Evolutionary conservation across 1,284 basidiomycete genomes (phyloP).

Genomic region (Melanopsichium pennsylvanicum): DNA sequence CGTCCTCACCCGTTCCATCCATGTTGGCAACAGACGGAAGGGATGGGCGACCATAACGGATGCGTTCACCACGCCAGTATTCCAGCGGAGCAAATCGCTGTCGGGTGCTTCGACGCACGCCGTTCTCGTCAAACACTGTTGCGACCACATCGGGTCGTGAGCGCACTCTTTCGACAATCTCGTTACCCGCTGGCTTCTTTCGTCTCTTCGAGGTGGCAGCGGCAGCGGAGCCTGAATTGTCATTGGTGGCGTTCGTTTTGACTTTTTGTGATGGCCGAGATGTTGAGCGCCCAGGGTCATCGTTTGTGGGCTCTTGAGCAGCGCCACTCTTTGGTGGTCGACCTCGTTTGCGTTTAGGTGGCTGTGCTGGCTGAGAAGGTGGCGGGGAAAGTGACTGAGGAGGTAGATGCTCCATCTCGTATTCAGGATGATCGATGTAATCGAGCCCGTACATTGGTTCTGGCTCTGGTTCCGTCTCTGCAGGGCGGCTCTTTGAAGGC

Average conservation of each 20-base stretch:
- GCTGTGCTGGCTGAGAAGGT: background rate
- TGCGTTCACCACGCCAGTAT: slow-evolving; percentile 91
- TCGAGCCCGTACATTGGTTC: slow-evolving; percentile 3
- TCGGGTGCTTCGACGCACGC: slow-evolving; percentile 78
- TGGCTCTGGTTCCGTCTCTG: background rate
- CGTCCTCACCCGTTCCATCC: slow-evolving; percentile 42
- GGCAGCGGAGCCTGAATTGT: background rate
- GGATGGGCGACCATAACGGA: slow-evolving; percentile 73
- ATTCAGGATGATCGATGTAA: slow-evolving; percentile 9
- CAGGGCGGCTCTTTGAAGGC: background rate
- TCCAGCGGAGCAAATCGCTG: slow-evolving; percentile 80
- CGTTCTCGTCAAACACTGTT: slow-evolving; percentile 67
- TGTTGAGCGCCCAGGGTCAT: background rate
- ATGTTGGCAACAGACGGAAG: slow-evolving; percentile 23
- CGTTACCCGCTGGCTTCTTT: too few species aligned
- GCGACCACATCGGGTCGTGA: slow-evolving; percentile 15
- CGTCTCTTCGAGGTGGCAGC: too few species aligned
- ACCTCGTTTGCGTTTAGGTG: slow-evolving; percentile 24
- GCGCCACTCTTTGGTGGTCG: slow-evolving; percentile 17
- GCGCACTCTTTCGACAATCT: slow-evolving; percentile 35
- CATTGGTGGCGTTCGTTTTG: background rate
- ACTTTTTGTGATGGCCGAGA: background rate
- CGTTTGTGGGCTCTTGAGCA: slow-evolving; percentile 7
- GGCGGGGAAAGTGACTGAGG: slow-evolving; percentile 2
- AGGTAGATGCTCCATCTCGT: background rate